Conservation (phyloP, 1,284 basidiomycete species). For the Peniophora sp. region DNA sequence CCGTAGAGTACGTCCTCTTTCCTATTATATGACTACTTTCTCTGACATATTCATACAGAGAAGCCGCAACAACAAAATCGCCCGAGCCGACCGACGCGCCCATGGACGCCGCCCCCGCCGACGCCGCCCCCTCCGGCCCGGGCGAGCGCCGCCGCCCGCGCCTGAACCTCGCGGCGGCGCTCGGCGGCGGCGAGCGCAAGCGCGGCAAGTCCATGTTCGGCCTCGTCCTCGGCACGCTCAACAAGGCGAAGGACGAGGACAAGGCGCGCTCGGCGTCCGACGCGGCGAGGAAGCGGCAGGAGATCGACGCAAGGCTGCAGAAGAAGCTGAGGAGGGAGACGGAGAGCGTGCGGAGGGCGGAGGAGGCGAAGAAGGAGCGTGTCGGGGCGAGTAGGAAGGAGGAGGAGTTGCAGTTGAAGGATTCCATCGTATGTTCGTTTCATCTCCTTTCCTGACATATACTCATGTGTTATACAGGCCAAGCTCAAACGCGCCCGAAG, state of each 20-base stretch:
- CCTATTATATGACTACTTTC: neutral
- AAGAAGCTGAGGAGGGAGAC: constrained; percentile 73
- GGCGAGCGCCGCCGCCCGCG: constrained; percentile 56
- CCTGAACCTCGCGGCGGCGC: constrained; percentile 49
- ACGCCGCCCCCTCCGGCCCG: constrained; percentile 14
- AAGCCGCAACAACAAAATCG: neutral
- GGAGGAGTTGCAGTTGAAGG: constrained; percentile 70
- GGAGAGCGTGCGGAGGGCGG: constrained; percentile 71
- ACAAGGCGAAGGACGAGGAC: constrained; percentile 77
- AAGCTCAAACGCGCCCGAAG: constrained; percentile 62
- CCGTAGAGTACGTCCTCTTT: constrained; percentile 34
- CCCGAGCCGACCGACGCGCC: constrained; percentile 18
- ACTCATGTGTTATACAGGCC: constrained; percentile 32
- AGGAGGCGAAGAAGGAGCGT: constrained; percentile 78
- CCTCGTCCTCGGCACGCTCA: constrained; percentile 68
- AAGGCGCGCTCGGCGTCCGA: constrained; percentile 72
- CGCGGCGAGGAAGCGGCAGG: constrained; percentile 71
- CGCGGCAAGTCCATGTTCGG: constrained; percentile 81
- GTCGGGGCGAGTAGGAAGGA: constrained; percentile 64
- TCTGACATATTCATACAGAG: neutral
- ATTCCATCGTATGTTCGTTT: constrained; percentile 54
- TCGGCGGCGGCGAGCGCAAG: constrained; percentile 45
- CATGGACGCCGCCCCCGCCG: constrained; percentile 21
- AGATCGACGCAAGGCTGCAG: constrained; percentile 75
- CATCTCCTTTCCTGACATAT: constrained; percentile 1